Evolutionary conservation across 768 basidiomycete species (phyloP).

Genomic region (Tulasnella sp.): DNA sequence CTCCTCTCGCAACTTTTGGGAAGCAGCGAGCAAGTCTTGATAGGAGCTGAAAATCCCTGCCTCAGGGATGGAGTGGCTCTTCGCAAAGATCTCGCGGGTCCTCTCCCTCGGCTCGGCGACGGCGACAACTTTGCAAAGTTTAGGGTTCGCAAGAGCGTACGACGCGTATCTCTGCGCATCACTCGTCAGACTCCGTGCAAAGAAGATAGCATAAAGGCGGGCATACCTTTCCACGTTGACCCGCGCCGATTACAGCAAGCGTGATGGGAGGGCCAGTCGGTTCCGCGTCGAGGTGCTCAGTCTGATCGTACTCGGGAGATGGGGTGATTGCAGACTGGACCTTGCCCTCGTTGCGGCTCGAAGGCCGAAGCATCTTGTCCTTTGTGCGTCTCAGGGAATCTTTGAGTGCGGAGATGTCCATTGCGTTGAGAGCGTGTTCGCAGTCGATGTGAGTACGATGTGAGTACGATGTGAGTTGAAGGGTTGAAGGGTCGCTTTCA

Average conservation of each 20-base stretch:
- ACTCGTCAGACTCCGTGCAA: neutral
- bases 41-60: conserved; percentile 61
- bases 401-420: neutral
- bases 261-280: conserved; percentile 38
- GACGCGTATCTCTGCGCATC: conserved; percentile 42
- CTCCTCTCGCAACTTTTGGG: conserved; percentile 49
- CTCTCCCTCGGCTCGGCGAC: conserved; percentile 73
- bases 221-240: conserved; percentile 64
- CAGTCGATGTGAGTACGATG: neutral
- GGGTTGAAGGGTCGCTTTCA: neutral
- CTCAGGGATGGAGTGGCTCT: conserved; percentile 46
- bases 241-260: conserved; percentile 69
- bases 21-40: conserved; percentile 58
- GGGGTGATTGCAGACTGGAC: neutral
- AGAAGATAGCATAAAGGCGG: neutral
- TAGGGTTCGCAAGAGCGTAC: conserved; percentile 50
- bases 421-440: neutral
- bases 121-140: conserved; percentile 63
- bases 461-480: neutral
- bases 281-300: neutral
- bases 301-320: neutral
- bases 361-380: neutral
- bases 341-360: neutral
- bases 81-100: conserved; percentile 47
- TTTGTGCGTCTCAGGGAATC: neutral